These are phyloP conservation scores for Monosporascus sp. DNA, from an alignment of 2,329 filamentous ascomycete species.

Conservation along the genomic window DNA sequence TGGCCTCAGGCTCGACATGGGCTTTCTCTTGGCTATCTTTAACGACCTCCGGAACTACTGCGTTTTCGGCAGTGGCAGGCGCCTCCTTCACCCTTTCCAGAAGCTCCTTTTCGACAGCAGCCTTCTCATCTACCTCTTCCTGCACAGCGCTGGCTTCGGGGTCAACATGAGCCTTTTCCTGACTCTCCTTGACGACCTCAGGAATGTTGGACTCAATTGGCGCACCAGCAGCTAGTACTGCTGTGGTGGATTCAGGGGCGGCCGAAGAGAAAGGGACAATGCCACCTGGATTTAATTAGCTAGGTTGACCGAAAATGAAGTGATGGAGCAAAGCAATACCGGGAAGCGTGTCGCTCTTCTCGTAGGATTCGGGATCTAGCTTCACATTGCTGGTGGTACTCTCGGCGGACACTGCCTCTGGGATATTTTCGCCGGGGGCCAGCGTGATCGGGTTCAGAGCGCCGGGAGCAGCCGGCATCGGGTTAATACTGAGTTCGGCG, in stretches of 20 bases:
- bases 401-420: constrained; percentile 61
- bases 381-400: constrained; percentile 67
- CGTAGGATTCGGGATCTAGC: constrained; percentile 80
- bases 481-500: constrained; percentile 46
- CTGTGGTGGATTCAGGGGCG: constrained; percentile 38
- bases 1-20: constrained; percentile 59
- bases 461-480: constrained; percentile 56
- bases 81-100: constrained; percentile 60
- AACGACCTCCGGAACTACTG: constrained; percentile 52
- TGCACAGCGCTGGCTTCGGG: constrained; percentile 65
- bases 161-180: constrained; percentile 56
- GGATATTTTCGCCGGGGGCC: constrained; percentile 74
- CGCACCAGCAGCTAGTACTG: constrained; percentile 35
- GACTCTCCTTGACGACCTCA: constrained; percentile 64
- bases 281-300: constrained; percentile 16
- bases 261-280: constrained; percentile 22
- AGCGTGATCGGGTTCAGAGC: constrained; percentile 76
- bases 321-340: constrained; percentile 25
- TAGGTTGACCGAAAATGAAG: not conserved
- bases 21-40: constrained; percentile 68
- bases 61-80: constrained; percentile 20
- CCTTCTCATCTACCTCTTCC: constrained; percentile 66
- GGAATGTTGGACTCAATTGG: constrained; percentile 47
- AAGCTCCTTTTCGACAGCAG: constrained; percentile 64
- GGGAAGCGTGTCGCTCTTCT: constrained; percentile 65